phyloP scores from a whole-genome alignment of 805 yeast genomes.

The Lipomyces sp. region DNA sequence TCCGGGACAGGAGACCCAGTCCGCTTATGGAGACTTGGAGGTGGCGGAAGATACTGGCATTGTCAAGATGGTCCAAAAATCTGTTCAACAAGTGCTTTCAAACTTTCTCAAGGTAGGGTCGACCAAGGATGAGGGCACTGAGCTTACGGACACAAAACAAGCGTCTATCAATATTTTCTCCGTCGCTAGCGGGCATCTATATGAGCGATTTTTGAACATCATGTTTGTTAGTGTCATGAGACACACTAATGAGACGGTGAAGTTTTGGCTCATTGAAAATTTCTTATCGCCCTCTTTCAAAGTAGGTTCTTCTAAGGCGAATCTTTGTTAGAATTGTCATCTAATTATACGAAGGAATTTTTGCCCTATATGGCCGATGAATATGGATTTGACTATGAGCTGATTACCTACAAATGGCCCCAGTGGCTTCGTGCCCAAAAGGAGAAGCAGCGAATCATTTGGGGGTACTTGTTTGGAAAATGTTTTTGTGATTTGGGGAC shows the following conservation, averaged over 20 bases:
- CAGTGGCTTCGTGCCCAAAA: constrained; percentile 80
- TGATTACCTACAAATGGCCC: constrained; percentile 93
- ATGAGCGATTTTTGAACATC: constrained; percentile 73
- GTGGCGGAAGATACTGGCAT: constrained; percentile 9
- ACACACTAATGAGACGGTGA: constrained; percentile 66
- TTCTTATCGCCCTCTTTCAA: constrained; percentile 75
- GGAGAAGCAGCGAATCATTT: constrained; percentile 75
- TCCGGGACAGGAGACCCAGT: constrained; percentile 48
- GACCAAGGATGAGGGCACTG: constrained; percentile 10
- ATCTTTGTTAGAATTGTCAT: not conserved
- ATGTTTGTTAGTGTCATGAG: constrained; percentile 79
- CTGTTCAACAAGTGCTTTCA: constrained; percentile 21
- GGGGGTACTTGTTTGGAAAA: constrained; percentile 55
- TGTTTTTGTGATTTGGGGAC: not conserved
- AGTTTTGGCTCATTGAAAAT: constrained; percentile 86
- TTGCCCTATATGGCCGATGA: constrained; percentile 63
- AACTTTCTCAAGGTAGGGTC: constrained; percentile 15
- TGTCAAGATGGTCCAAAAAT: constrained; percentile 29
- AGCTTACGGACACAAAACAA: constrained; percentile 39
- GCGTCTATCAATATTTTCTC: constrained; percentile 81
- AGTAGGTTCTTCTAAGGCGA: not conserved
- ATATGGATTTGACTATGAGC: constrained; percentile 70
- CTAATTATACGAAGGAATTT: constrained; percentile 43
- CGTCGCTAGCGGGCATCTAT: constrained; percentile 79
- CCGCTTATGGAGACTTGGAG: constrained; percentile 37